Evolutionary conservation across 257 asterid genomes (phyloP).

Genomic region (Solanum bukasovii): DNA sequence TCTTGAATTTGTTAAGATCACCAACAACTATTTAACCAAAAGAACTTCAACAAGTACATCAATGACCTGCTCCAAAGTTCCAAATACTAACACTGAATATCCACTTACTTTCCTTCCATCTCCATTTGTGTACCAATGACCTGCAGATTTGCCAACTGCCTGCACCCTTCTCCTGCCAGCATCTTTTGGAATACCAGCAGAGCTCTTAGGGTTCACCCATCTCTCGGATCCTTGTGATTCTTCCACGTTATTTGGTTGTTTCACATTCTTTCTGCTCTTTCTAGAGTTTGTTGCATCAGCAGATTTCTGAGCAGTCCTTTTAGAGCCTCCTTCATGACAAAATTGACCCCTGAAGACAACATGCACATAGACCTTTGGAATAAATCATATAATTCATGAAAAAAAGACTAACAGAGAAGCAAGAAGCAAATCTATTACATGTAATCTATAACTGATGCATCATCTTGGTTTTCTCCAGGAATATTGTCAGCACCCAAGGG

Average conservation of each 20-base stretch:
- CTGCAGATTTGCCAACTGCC: slow-evolving; percentile 54
- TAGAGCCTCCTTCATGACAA: slow-evolving; percentile 29
- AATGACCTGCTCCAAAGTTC: background rate
- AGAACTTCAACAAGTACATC: background rate
- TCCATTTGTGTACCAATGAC: slow-evolving; percentile 63
- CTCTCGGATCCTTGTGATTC: slow-evolving; percentile 32
- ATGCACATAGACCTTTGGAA: background rate
- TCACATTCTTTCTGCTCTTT: slow-evolving; percentile 32
- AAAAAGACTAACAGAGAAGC: background rate
- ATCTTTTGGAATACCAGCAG: slow-evolving; percentile 38
- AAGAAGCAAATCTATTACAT: slow-evolving; percentile 27
- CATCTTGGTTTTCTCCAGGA: slow-evolving; percentile 31
- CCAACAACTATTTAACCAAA: background rate
- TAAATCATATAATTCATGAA: background rate
- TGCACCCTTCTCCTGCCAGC: slow-evolving; percentile 80
- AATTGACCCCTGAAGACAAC: slow-evolving; percentile 65
- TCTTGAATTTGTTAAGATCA: background rate
- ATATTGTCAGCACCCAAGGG: slow-evolving; percentile 55
- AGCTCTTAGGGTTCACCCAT: slow-evolving; percentile 67
- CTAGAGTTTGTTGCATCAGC: slow-evolving; percentile 27
- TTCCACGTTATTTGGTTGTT: slow-evolving; percentile 20
- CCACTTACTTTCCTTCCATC: slow-evolving; percentile 65
- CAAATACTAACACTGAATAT: background rate
- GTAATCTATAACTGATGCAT: slow-evolving; percentile 56
- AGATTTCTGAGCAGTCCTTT: slow-evolving; percentile 12